Evolutionary conservation across 768 basidiomycete genomes (phyloP), one percentile per base, ranked within the genome.

Genomic region (Agaricus sinodeliciosus): DNA sequence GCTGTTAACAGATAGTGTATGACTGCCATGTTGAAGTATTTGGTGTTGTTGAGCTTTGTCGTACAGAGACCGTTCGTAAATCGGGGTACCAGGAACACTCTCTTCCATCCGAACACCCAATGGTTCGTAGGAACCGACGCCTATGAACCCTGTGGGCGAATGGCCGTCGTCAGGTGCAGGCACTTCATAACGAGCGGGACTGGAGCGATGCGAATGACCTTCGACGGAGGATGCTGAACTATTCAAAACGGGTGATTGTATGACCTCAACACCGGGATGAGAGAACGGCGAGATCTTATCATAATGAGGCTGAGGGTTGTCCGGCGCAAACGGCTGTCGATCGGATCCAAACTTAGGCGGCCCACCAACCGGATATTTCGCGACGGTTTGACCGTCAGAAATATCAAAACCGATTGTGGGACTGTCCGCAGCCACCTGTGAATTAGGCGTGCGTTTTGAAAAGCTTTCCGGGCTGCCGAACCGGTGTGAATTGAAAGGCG

Each of bases 281-380:
- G 36, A 4, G 18, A 45, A 44, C 7, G 43, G 44, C 12, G 35
- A 37, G 16, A 53, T 39, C 37, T 41, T 53, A 28, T 53, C 51
- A 27, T 46, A 53, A n/a, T 53, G 51, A 15, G 51, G 37, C 19
- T 53, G 51, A 6, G 51, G 51, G 9, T 53, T 53, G 9, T 53
- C 51, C 4, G 36, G 31, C 36, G 40, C 40, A 26, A 53, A 45
- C 9, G 35, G 39, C 12, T 43, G 37, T 12, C 51, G 51, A 26
- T 53, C 51, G 16, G 44, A 25, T 19, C 51, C 44, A 22, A 53
- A 53, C 37, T 53, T 45, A 15, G 51, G 37, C 16, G 44, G 44
- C 28, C 39, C 27, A 11, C 51, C 51, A 41, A 35, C 25, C 4
- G 51, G 9, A 39, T 44, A 45, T 40, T 46, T 47, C 27, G n/a